phyloP scores from a whole-genome alignment of 208 protist species.

The Acanthamoeba castellanii region DNA sequence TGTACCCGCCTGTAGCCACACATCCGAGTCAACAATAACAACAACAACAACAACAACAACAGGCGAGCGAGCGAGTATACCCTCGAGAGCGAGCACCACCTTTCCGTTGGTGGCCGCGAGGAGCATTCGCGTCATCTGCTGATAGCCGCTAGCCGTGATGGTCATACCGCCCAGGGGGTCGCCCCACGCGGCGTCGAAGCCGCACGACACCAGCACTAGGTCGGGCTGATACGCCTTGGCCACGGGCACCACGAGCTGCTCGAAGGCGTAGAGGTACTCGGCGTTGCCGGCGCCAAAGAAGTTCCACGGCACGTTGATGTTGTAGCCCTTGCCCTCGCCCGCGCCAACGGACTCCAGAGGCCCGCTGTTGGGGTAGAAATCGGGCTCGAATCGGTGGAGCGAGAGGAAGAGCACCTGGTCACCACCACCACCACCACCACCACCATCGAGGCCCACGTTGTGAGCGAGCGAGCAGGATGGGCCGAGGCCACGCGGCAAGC shows the following conservation, averaged over 20 bases:
- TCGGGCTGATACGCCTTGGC: slow-evolving; percentile 59
- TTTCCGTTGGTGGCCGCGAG: slow-evolving; percentile 52
- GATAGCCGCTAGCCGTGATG: slow-evolving; percentile 53
- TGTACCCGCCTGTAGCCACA: slow-evolving; percentile 4
- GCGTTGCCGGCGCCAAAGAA: slow-evolving; percentile 21
- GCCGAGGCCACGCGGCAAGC: too few species aligned
- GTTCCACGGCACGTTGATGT: slow-evolving; percentile 50
- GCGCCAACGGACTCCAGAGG: background rate
- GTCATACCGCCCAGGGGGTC: slow-evolving; percentile 46
- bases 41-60: background rate
- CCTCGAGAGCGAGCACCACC: slow-evolving; percentile 47
- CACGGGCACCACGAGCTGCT: slow-evolving; percentile 46
- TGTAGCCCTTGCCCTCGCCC: slow-evolving; percentile 17
- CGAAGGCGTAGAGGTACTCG: slow-evolving; percentile 42
- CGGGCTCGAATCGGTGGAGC: slow-evolving; percentile 23
- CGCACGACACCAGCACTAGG: slow-evolving; percentile 38
- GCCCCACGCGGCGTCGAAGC: slow-evolving; percentile 58
- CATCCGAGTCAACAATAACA: background rate
- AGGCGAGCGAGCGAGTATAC: background rate
- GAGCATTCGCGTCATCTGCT: slow-evolving; percentile 23
- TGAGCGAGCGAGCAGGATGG: too few species aligned
- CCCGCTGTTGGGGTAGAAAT: slow-evolving; percentile 63
- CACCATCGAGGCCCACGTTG: too few species aligned
- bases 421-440: too few species aligned
- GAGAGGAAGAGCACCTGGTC: slow-evolving; percentile 37